Evolutionary conservation across 148 eudicot genomes (phyloP).

Genomic region (Spergularia bocconei): DNA sequence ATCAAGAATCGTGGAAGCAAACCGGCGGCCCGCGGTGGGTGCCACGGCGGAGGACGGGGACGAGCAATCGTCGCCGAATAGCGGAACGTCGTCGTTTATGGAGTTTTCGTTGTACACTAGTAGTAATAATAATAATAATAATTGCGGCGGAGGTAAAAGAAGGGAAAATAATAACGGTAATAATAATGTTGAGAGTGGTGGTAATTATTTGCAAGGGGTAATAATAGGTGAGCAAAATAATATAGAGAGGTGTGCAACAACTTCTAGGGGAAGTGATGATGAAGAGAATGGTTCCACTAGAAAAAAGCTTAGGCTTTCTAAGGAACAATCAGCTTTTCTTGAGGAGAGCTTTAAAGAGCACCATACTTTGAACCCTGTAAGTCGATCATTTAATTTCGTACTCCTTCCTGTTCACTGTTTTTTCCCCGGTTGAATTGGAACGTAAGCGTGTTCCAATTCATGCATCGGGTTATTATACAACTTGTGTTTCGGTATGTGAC

Average conservation of each 20-base stretch:
- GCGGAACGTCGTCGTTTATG: constrained; percentile 63
- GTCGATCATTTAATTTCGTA: constrained; percentile 22
- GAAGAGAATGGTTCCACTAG: constrained; percentile 50
- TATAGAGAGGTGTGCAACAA: constrained; percentile 10
- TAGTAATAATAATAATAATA: constrained; percentile 17
- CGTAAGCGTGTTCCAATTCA: no score
- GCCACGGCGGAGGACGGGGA: constrained; percentile 33
- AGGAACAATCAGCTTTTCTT: constrained; percentile 80
- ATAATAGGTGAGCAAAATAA: constrained; percentile 19
- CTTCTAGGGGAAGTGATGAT: constrained; percentile 55
- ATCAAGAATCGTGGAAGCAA: constrained; percentile 20
- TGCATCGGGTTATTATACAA: no score
- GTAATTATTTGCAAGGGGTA: constrained; percentile 17
- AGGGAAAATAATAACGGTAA: constrained; percentile 15
- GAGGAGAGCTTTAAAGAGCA: constrained; percentile 80
- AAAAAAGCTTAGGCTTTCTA: constrained; percentile 72
- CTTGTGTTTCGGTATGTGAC: no score
- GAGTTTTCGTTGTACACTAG: constrained; percentile 45
- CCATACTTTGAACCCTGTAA: constrained; percentile 74
- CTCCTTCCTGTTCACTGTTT: no score
- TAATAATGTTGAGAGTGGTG: background rate
- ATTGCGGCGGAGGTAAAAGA: constrained; percentile 24
- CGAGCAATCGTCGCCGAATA: constrained; percentile 56
- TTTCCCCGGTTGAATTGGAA: no score
- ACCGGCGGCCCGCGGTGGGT: constrained; percentile 30